Conservation (phyloP, 495 filamentous ascomycete species). For the Oleoguttula mirabilis region DNA sequence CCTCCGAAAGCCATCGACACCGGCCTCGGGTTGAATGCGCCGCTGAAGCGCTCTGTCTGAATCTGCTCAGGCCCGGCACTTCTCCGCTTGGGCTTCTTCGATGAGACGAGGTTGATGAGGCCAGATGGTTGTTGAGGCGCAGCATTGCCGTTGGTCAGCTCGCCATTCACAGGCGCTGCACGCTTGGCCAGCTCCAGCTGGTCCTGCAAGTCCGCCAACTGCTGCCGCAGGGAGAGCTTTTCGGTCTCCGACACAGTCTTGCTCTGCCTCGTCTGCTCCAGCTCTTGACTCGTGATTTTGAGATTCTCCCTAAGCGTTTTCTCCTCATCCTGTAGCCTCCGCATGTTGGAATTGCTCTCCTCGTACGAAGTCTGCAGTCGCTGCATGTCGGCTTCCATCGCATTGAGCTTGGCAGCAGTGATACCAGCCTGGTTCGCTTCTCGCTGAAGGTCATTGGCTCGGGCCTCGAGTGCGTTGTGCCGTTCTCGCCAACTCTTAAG, state of each 20-base stretch:
- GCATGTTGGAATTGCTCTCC: slow-evolving; percentile 75
- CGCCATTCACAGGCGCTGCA: slow-evolving; percentile 52
- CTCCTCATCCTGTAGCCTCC: slow-evolving; percentile 88
- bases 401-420: slow-evolving; percentile 70
- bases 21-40: slow-evolving; percentile 83
- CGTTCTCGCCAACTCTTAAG: slow-evolving; percentile 87
- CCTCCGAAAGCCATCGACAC: slow-evolving; percentile 79
- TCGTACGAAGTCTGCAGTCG: slow-evolving; percentile 75
- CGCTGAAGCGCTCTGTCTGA: slow-evolving; percentile 75
- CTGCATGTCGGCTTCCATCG: slow-evolving; percentile 89
- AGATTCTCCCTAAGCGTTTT: slow-evolving; percentile 68
- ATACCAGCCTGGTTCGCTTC: slow-evolving; percentile 98
- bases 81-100: slow-evolving; percentile 91
- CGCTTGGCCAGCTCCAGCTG: slow-evolving; percentile 79
- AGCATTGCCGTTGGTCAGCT: slow-evolving; percentile 55
- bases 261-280: slow-evolving; percentile 59
- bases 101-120: slow-evolving; percentile 90
- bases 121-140: slow-evolving; percentile 46
- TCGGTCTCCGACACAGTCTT: slow-evolving; percentile 66
- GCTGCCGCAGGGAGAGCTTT: slow-evolving; percentile 69
- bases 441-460: slow-evolving; percentile 82
- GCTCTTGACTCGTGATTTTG: slow-evolving; percentile 58
- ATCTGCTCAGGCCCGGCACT: slow-evolving; percentile 84
- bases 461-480: slow-evolving; percentile 80
- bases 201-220: slow-evolving; percentile 81